Base-by-base conservation (phyloP, 139 green algal genomes). In the Chlamydomonas incerta region DNA sequence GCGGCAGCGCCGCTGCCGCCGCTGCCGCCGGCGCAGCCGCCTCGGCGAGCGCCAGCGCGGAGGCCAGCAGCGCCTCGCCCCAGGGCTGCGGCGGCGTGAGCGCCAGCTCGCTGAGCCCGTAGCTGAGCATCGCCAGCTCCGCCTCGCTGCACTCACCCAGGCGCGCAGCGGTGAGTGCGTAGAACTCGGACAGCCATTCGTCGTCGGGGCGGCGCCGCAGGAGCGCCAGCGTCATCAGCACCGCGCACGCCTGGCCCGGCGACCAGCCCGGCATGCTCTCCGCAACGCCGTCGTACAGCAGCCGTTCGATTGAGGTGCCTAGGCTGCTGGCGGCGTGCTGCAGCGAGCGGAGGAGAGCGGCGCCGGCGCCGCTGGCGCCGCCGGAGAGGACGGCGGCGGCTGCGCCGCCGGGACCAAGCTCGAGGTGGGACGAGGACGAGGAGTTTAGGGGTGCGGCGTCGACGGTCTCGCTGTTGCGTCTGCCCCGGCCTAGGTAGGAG, bases 71-170 rank as follows among this genome's bases (percentile, higher is more conserved):
- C 41, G 29, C 77, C 46, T 57, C 6, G 1, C 18, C 21, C 77
- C 77, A 83, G 9, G 21, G 29, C 11, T 46, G 46, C 31, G 77
- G 77, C 46, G 77, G 41, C 63, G 23, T 50, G 6, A 83, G 63
- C 37, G 28, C 5, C n/a, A 83, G 63, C 41, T 74, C 41, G n/a
- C 35, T 73, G 1, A 83, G 18, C 15, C 46, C 77, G 31, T 46
- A 74, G 31, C 29, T 55, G 13, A 83, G 63, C 77, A 83, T 83
- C 2, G 63, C 77, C n/a, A 83, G 77, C n/a, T 83, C 77, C 4
- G 41, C n/a, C 3, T 65, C 70, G 29, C 63, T 55, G 26, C 34
- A 72, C 17, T 74, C 63, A 2, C 6, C 20, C 29, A 83, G n/a
- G n/a, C 23, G 47, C 17, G 41, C 9, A 9, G 4, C 1, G 3